Evolutionary conservation across 2,329 filamentous ascomycete species (phyloP), one percentile per base, ranked within the genome.

Genomic region (Dothistroma pini): DNA sequence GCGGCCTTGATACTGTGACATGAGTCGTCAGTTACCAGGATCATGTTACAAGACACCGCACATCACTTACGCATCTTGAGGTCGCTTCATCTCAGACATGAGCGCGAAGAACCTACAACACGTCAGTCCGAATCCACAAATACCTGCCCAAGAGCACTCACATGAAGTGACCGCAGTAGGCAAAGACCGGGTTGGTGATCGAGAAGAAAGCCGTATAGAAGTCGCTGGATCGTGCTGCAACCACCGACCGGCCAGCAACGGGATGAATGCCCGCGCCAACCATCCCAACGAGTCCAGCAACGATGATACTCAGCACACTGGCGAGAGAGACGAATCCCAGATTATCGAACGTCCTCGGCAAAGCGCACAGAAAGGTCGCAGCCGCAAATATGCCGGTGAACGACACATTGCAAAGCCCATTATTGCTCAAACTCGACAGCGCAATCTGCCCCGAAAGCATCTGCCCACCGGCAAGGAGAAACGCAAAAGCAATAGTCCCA

Each of bases 91-190:
- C 66, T 84, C 81, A 0, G 79, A 82, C 44, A 83, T 80, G 35
- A 83, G 74, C 52, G 81, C 77, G 71, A 83, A 83, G 69, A 83
- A 83, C 63, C 65, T 70, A 56, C 8, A 11, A 4, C 38, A 59
- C n/a, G 54, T 38, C n/a, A 57, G 56, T 47, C 8, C 32, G 25
- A 29, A 6, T 29, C 25, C 25, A 3, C 3, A 6, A 29, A 29
- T 6, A 29, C 25, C 25, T 29, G 25, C 6, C 25, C 25, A 29
- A 29, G 25, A 29, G 6, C 25, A 51, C 48, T 57, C 21, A 68
- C 77, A 82, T 80, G 68, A 82, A 82, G 60, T 83, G 80, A 4
- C 80, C 81, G 0, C 80, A 80, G 67, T 79, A 83, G 0, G 80
- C 76, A 61, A 84, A 83, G 0, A 83, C 80, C 0, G 81, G 80